Base-by-base conservation (phyloP, 1,284 basidiomycete species). In the Termitomyces sp. region DNA sequence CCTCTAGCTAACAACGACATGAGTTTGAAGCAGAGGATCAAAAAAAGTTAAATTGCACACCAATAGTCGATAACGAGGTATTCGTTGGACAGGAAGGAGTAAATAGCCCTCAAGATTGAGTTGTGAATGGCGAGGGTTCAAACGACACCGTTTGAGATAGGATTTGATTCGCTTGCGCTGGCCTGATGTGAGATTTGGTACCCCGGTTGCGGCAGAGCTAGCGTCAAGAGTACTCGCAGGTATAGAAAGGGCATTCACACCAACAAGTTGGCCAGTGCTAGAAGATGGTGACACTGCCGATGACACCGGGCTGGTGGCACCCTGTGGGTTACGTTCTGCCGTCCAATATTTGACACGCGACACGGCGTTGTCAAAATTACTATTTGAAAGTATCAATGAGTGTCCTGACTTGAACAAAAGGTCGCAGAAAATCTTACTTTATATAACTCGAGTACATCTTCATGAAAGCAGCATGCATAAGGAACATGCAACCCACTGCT, bases 391-490 rank as follows among this genome's bases (percentile, higher is more conserved):
- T n/a, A 43, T 7, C n/a, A 9, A 5, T 47, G 17, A 30, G 21
- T n/a, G 5, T 8, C 21, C 36, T 31, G 1, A 51, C 41, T 50
- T 61, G 41, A 61, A 58, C 34, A 44, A 50, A 31, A 33, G 5
- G n/a, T 12, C 39, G 34, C 56, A 46, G 53, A 55, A 52, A 28
- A 78, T n/a, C 90, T 67, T 68, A 92, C 90, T 95, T 97, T 78
- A 96, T 96, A 69, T 96, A 98, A 39, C 89, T 90, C 47, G 92
- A 94, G 71, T 98, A 98, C 87, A 98, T 94, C 73, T 81, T 92
- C 91, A 98, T 92, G 76, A 96, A 96, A 7, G 94, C 92, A 39
- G 92, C 92, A 70, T 98, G 94, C 48, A 86, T 90, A 58, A 89
- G 76, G 71, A 99, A 99, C 40, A 92, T 94, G 58, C 88, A 83